phyloP scores from a whole-genome alignment of 805 yeast species.

The Groenewaldozyma tartarivorans region DNA sequence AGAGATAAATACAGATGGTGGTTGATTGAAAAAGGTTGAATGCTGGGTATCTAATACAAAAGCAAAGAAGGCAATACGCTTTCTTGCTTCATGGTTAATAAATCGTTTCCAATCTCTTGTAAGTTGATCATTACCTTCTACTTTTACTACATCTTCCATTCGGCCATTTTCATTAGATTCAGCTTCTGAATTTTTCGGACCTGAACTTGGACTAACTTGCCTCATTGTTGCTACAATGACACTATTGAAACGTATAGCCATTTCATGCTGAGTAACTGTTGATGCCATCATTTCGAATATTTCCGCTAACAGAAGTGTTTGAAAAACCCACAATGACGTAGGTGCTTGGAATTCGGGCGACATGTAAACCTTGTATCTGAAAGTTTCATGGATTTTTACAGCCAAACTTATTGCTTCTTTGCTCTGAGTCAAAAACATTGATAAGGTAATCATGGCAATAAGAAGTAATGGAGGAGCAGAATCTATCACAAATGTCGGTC shows the following conservation, averaged over 20 bases:
- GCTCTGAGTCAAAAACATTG: constrained; percentile 28
- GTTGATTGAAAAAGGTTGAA: constrained; percentile 70
- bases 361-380: constrained; percentile 57
- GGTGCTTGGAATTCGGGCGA: constrained; percentile 70
- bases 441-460: constrained; percentile 44
- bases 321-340: constrained; percentile 66
- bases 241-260: constrained; percentile 18
- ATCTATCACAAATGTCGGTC: constrained; percentile 41
- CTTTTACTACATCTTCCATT: constrained; percentile 1
- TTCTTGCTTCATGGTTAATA: constrained; percentile 47
- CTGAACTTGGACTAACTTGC: constrained; percentile 2
- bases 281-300: constrained; percentile 54
- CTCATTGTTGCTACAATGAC: constrained; percentile 20
- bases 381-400: constrained; percentile 38
- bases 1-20: constrained; percentile 45
- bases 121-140: constrained; percentile 1
- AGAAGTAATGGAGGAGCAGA: constrained; percentile 38
- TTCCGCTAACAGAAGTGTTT: constrained; percentile 61
- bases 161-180: not conserved
- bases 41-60: constrained; percentile 75
- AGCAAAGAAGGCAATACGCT: constrained; percentile 71
- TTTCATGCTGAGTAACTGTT: constrained; percentile 20
- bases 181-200: not conserved
- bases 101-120: constrained; percentile 15
- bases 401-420: constrained; percentile 30